Base-by-base conservation (phyloP, 2,329 filamentous ascomycete species). In the Neocucurbitaria cava region DNA sequence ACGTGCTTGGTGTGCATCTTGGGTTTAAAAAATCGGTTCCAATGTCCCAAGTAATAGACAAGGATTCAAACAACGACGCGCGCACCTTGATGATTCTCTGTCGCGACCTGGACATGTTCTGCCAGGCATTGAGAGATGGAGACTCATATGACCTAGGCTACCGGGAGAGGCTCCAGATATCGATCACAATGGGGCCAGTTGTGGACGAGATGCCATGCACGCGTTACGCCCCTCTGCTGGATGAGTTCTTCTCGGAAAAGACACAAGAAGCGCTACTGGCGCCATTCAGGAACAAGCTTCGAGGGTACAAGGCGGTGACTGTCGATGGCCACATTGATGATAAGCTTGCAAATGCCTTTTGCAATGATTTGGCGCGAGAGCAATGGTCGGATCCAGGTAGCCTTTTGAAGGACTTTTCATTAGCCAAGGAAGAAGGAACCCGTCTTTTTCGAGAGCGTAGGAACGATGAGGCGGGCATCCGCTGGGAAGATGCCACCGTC, bases 181-280 rank as follows among this genome's bases (percentile, higher is more conserved):
- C 43, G 4, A 41, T 66, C 5, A 54, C 47, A 15, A 36, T 65
- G 9, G 59, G 44, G 7, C 58, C 42, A 2, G 24, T 38, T 10
- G 13, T 56, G 13, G 26, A 48, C 7, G 8, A 17, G 17, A 17
- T 35, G n/a, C 35, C 3, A 38, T 18, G 20, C n/a, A 33, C 6
- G 15, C 43, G 17, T 3, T 5, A 33, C n/a, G 35, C 20, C 17
- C 40, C 35, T 15, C 35, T 38, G 9, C 51, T 54, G 23, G 18
- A 40, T 11, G 48, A 50, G 7, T 64, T 62, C 58, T 67, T 65
- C 46, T 56, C 59, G 1, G 42, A 50, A 10, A 57, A 51, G 5
- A 69, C 52, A 0, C 62, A 68, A 35, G n/a, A 61, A 42, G 39
- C 39, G 2, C 46, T 68, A 2, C 46, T 68, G 9, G 44, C 41